A percentile compares a stretch with the other conserved stretches of the same genome.
These are phyloP conservation scores for Fusarium camptoceras DNA, from an alignment of 2,329 filamentous ascomycete species.

Conservation along the genomic window DNA sequence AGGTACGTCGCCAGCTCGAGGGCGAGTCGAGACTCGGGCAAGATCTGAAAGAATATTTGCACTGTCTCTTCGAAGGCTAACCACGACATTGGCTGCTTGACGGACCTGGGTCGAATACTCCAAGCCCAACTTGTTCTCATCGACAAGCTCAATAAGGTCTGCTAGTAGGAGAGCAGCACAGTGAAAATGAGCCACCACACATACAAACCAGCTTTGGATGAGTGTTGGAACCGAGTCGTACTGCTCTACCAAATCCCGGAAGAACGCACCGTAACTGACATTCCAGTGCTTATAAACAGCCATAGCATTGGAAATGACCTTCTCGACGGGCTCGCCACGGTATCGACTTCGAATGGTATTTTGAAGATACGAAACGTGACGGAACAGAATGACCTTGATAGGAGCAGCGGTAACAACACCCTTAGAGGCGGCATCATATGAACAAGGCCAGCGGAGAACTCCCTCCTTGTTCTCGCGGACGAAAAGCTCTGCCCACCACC, in stretches of 20 bases:
- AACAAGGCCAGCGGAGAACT: conserved; percentile 63
- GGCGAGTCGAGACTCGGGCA: conserved; percentile 58
- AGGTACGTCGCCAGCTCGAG: conserved; percentile 43
- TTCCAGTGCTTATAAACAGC: conserved; percentile 68
- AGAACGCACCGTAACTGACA: conserved; percentile 62
- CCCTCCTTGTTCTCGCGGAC: conserved; percentile 46
- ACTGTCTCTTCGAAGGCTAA: conserved; percentile 57
- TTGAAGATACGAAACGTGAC: conserved; percentile 67
- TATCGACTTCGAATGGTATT: conserved; percentile 59
- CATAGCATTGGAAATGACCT: conserved; percentile 60
- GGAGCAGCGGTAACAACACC: conserved; percentile 65
- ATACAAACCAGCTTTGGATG: conserved; percentile 70
- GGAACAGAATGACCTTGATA: conserved; percentile 69
- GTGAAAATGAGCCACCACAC: conserved; percentile 68
- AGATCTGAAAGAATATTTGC: conserved; percentile 61
- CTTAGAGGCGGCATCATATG: conserved; percentile 62
- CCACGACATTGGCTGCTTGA: conserved; percentile 50
- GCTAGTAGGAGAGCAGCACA: conserved; percentile 66
- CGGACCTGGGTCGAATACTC: conserved; percentile 46
- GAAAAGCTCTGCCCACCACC: conserved; percentile 52
- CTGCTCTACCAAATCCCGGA: conserved; percentile 62
- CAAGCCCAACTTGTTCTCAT: conserved; percentile 51
- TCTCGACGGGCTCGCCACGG: conserved; percentile 57
- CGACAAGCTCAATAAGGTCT: conserved; percentile 64
- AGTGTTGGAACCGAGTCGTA: conserved; percentile 63